Percentiles rank a stretch among this genome's conserved stretches.
These are phyloP conservation scores for Phycomyces blakesleeanus DNA, from an alignment of 192 early-diverging fungal species.

Conservation along the genomic window DNA sequence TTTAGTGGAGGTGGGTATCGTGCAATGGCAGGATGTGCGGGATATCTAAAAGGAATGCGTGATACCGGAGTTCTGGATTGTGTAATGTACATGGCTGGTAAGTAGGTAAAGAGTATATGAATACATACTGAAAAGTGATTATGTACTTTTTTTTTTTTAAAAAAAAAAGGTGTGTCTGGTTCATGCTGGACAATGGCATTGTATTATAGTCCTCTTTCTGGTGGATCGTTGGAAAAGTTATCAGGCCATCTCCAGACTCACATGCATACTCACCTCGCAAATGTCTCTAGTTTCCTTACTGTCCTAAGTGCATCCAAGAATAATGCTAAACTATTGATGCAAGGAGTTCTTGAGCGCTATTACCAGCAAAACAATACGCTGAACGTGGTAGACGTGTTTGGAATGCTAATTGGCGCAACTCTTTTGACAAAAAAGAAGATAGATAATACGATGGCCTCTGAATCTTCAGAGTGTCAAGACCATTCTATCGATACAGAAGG, in stretches of 20 bases:
- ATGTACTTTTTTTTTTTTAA: constrained; percentile 28
- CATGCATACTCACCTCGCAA: constrained; percentile 45
- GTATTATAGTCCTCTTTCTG: constrained; percentile 41
- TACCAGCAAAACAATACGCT: constrained; percentile 26
- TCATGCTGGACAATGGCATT: constrained; percentile 59
- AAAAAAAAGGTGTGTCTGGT: constrained; percentile 47
- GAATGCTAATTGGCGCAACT: constrained; percentile 42
- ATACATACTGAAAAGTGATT: constrained; percentile 13
- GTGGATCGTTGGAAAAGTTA: constrained; percentile 32
- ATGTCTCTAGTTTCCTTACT: constrained; percentile 32
- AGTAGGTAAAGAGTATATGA: constrained; percentile 19
- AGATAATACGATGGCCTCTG: constrained; percentile 8
- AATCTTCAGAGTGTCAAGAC: not conserved
- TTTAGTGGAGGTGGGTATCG: constrained; percentile 76
- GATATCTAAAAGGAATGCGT: constrained; percentile 65
- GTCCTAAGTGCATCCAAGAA: constrained; percentile 10
- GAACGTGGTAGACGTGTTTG: constrained; percentile 58
- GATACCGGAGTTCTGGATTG: constrained; percentile 65
- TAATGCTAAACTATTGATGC: constrained; percentile 17
- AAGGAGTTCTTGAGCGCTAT: constrained; percentile 30
- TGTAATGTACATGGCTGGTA: constrained; percentile 68
- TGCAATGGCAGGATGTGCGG: constrained; percentile 73
- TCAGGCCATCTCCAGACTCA: constrained; percentile 35
- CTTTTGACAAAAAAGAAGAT: constrained; percentile 40
- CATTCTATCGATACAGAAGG: constrained; percentile 21